A percentile compares a stretch with the other conserved stretches of the same genome.
Conservation (phyloP, 1,284 basidiomycete genomes). For the Puccinia triticina region DNA sequence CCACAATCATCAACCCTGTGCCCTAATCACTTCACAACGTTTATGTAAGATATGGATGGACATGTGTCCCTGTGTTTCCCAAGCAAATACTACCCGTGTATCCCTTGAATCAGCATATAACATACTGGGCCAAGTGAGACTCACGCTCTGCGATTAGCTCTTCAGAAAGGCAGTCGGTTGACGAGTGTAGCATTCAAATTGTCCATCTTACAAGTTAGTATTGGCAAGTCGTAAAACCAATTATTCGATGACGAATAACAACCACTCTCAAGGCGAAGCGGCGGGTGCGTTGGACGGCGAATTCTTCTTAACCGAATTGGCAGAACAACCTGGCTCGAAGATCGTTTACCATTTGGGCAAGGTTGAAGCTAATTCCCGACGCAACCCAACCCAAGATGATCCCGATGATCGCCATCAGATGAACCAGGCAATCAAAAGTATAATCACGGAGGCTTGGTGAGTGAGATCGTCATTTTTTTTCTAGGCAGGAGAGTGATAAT, state of each 20-base stretch:
- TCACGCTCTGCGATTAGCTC: neutral
- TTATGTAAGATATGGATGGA: constrained; percentile 10
- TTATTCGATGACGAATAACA: neutral
- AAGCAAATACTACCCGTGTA: neutral
- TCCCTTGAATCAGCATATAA: constrained; percentile 8
- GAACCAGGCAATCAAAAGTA: constrained; percentile 40
- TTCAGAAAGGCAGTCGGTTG: neutral
- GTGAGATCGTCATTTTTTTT: neutral
- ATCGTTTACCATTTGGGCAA: constrained; percentile 40
- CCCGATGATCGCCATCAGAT: neutral
- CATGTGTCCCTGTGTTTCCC: neutral
- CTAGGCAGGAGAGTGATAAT: neutral
- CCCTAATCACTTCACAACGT: neutral
- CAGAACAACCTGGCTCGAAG: constrained; percentile 22
- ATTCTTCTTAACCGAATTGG: constrained; percentile 41
- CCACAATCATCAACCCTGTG: constrained; percentile 23
- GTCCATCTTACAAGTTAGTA: neutral
- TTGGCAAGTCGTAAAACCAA: neutral
- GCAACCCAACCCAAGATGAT: neutral
- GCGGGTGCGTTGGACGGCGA: neutral
- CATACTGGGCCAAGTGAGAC: neutral
- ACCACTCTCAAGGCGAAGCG: neutral
- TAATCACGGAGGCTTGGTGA: constrained; percentile 47
- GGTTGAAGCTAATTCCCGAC: constrained; percentile 33
- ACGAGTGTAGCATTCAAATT: neutral